Evolutionary conservation across 2,329 filamentous ascomycete species (phyloP), one percentile per base, ranked within the genome.

Genomic region (Ceratocystis variospora): DNA sequence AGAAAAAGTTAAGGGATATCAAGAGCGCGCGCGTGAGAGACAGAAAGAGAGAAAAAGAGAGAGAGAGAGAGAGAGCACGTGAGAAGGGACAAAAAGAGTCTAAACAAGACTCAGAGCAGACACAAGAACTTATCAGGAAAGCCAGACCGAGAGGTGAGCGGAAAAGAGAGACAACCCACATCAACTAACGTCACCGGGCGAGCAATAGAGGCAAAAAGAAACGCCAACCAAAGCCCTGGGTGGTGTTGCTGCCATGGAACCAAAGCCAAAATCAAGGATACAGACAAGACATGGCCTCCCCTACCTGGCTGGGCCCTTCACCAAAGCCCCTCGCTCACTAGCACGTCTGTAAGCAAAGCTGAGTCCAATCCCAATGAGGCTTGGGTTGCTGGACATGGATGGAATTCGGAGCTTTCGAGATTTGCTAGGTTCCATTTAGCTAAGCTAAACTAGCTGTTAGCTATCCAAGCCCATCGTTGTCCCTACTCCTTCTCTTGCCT

Each of bases 271-370:
- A 50, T 7, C 17, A 50, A 19, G 46, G 22, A n/a, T n/a, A 50
- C n/a, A 50, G 46, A 50, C 46, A 50, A n/a, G 46, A 25, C 46
- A 50, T 50, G 46, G 46, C 17, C 46, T 57, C 22, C 28, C 53
- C 53, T n/a, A 31, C 25, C 22, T 31, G 25, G 22, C 10, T 57
- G 22, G 37, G 37, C 15, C 53, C 53, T 57, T 28, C 22, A 31
- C 22, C 10, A 57, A 57, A 57, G 22, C 53, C 53, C 53, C 53
- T 57, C 53, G 22, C 53, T 28, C 53, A 31, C 53, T 57, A 31
- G 53, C 53, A 31, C 53, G n/a, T 50, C 46, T 50, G 46, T 50
- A 50, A 50, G 46, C 28, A 57, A 57, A 57, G 53, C 53, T 57
- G 53, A 57, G 5, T 12, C 53, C 53, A 57, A 57, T 57, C 53